phyloP scores from a whole-genome alignment of 495 filamentous ascomycete species.

The Chaetomium tenue region DNA sequence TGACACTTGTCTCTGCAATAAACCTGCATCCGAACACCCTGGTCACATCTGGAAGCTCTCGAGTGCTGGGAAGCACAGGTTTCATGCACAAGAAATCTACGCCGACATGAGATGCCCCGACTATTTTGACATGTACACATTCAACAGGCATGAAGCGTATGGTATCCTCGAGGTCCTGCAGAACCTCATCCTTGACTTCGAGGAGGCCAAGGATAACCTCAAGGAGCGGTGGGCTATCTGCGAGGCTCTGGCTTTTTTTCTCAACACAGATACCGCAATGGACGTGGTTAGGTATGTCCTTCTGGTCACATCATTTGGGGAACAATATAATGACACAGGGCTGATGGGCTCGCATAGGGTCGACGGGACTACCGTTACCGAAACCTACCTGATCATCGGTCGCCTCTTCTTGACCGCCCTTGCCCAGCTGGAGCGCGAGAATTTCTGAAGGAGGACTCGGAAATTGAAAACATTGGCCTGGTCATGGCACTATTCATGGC shows the following conservation, averaged over 20 bases:
- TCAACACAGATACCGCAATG: conserved; percentile 2
- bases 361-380: conserved; percentile 27
- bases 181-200: conserved; percentile 42
- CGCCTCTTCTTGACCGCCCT: conserved; percentile 42
- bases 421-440: conserved; percentile 34
- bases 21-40: conserved; percentile 39
- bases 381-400: conserved; percentile 30
- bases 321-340: conserved; percentile 17
- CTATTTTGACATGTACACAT: conserved; percentile 41
- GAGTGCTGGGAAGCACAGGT: conserved; percentile 36
- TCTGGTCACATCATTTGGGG: neutral
- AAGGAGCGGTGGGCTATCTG: conserved; percentile 42
- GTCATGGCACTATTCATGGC: conserved; percentile 39
- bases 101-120: conserved; percentile 34
- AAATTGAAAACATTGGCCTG: conserved; percentile 34
- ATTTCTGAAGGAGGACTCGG: conserved; percentile 31
- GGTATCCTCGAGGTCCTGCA: conserved; percentile 39
- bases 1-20: conserved; percentile 43
- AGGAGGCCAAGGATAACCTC: conserved; percentile 33
- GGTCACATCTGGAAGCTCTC: conserved; percentile 44
- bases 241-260: conserved; percentile 31
- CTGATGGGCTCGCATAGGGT: conserved; percentile 13
- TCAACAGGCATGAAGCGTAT: conserved; percentile 39
- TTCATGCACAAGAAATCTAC: conserved; percentile 25
- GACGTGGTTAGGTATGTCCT: conserved; percentile 16